Base-by-base conservation (phyloP, 1,139 yeast genomes). In the Yamadazyma triangularis region DNA sequence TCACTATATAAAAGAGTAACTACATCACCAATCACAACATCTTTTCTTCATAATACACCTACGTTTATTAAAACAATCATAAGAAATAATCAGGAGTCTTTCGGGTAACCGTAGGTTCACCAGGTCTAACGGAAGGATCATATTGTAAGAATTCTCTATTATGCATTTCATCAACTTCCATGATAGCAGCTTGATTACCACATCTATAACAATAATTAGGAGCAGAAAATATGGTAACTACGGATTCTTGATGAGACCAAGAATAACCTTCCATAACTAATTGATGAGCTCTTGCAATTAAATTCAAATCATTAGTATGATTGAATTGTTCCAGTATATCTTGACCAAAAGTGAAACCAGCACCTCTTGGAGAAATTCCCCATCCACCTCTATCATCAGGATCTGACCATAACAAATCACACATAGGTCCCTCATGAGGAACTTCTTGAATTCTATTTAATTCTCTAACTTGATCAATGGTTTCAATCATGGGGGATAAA, bases 361-460 rank as follows among this genome's bases (percentile, higher is more conserved):
- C 98, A 50, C 98, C 98, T 62, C 98, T 77, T 44, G 98, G 97
- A 35, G 95, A 83, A 42, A 91, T 79, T 15, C 96, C 95, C 98
- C 98, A 93, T 34, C 93, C 89, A 39, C 87, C 87, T 43, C 94
- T 79, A 52, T 87, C 96, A 53, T 91, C 98, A 2, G 98, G 98
- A 53, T 91, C 98, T 7, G 95, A 83, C 98, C 98, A 91, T 37
- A 91, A 68, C 52, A 91, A 67, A 57, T 91, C 98, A 62, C 97
- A 91, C 96, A 91, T 91, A 32, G 96, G 95, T 24, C 98, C 98
- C 59, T 91, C 98, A 55, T 91, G 98, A 22, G 98, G 98, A 31
- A 91, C 97, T 62, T 91, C 98, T 63, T 91, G 97, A 42, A 76
- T 74, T 50, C 96, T 70, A 58, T 87, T 91, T 40, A 88, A 76